phyloP scores from a whole-genome alignment of 192 early-diverging fungal genomes.

The Coemansia sp. region DNA sequence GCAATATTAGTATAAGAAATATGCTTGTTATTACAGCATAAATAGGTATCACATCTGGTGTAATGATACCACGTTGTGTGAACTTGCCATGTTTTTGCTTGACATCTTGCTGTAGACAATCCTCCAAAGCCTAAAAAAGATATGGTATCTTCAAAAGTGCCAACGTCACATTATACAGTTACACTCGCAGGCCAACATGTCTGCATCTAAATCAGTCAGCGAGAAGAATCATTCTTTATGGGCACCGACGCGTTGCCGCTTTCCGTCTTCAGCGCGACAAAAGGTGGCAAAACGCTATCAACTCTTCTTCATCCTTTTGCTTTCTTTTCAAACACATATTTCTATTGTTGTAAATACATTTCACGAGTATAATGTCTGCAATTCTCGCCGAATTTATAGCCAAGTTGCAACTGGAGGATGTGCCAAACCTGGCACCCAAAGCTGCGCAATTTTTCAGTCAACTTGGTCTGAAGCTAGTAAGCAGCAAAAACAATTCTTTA shows the following conservation, averaged over 20 bases:
- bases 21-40: not conserved
- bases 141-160: not conserved
- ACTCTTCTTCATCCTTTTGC: not conserved
- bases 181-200: not conserved
- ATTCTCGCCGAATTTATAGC: conserved; percentile 25
- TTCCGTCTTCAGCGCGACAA: not conserved
- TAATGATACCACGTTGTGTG: not conserved
- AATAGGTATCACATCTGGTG: not conserved
- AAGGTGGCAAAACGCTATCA: not conserved
- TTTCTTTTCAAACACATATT: not conserved
- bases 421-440: conserved; percentile 36
- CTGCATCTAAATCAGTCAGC: not conserved
- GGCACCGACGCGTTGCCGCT: not conserved
- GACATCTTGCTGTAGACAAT: not conserved
- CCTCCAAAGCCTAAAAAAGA: not conserved
- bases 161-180: not conserved
- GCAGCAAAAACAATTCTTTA: conserved; percentile 20
- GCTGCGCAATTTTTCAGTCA: conserved; percentile 49
- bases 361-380: conserved; percentile 21
- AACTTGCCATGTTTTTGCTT: not conserved
- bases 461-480: conserved; percentile 25
- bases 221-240: not conserved
- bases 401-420: conserved; percentile 34
- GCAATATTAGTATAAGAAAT: not conserved
- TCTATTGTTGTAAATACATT: conserved; percentile 5